Base-by-base conservation (phyloP, 2,329 filamentous ascomycete genomes). In the Diaporthe amygdali region DNA sequence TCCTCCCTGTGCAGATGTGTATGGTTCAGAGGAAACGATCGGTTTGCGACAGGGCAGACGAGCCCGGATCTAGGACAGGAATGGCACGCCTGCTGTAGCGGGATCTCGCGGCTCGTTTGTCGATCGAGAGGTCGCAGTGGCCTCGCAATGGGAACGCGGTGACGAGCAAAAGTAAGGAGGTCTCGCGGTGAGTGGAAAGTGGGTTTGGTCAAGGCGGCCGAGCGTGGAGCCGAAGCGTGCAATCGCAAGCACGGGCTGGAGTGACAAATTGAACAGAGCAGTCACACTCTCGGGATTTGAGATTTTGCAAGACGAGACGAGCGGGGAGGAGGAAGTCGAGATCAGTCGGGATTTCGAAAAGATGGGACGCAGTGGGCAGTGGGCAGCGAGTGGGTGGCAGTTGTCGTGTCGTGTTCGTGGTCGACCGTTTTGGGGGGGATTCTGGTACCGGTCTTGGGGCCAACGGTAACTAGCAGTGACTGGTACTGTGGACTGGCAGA, bases 191-290 rank as follows among this genome's bases (percentile, higher is more conserved):
- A 49, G 64, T 66, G 61, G 54, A 22, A 52, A 51, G 54, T 71
- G 51, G 41, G 27, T 55, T 67, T 52, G 44, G 27, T 54, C 30
- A 56, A 34, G 49, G 49, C 25, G 49, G 32, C 47, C 63, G 46
- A 70, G 56, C 49, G 27, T 49, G 52, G 55, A 37, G 41, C 46
- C 55, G 66, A 37, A 59, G 32, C 66, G 66, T 64, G 67, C 67
- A 32, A 54, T 32, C 34, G 46, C 39, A 54, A 25, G n/a, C 8
- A 59, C 22, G 54, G 55, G 64, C 32, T 61, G 46, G 37, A 27
- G 56, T 51, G 56, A 47, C 41, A 49, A 54, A 41, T 64, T 61
- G 46, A 41, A 27, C 32, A 51, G 44, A 51, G 41, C 22, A 47
- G 56, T 14, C 17, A n/a, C 55, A 66, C 46, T 27, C 55, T 59